These are phyloP conservation scores for Sicyos baderoa DNA, from an alignment of 306 rosid genomes.

Conservation along the genomic window DNA sequence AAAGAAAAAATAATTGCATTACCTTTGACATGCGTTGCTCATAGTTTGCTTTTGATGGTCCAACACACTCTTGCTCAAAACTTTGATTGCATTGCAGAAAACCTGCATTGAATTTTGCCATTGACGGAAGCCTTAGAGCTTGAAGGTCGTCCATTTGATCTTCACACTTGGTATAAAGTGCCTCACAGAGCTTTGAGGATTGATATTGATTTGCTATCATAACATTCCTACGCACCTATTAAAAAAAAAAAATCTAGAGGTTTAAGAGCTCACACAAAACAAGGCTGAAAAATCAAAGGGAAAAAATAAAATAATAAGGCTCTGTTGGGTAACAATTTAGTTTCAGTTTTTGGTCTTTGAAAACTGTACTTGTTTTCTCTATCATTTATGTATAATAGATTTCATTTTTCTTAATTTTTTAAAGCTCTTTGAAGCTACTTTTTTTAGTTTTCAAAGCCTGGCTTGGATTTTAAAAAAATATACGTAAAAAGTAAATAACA, in stretches of 20 bases:
- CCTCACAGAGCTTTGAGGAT: slow-evolving; percentile 89
- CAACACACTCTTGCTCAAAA: slow-evolving; percentile 68
- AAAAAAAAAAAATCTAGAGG: slow-evolving; percentile 16
- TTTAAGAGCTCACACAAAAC: slow-evolving; percentile 16
- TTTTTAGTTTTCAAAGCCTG: no score
- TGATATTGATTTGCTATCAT: slow-evolving; percentile 55
- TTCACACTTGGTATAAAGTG: slow-evolving; percentile 69
- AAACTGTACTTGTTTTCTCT: not conserved
- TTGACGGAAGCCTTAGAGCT: slow-evolving; percentile 81
- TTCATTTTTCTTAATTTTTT: not conserved
- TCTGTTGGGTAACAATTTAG: not conserved
- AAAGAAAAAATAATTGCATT: slow-evolving; percentile 5
- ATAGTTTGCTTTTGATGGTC: slow-evolving; percentile 72
- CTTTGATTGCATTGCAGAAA: slow-evolving; percentile 72
- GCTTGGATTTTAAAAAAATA: not conserved
- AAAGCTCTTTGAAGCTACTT: no score
- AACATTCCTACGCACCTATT: slow-evolving; percentile 59
- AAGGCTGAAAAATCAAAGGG: not conserved
- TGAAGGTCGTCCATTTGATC: slow-evolving; percentile 92
- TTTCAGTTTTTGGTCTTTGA: not conserved
- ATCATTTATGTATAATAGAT: no score
- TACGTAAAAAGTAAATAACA: not conserved
- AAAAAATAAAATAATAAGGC: not conserved
- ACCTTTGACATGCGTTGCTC: slow-evolving; percentile 87
- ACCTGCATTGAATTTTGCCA: slow-evolving; percentile 95